Evolutionary conservation across 345 rosid species (phyloP), one percentile per base, ranked within the genome.

Genomic region (Camelina neglecta): DNA sequence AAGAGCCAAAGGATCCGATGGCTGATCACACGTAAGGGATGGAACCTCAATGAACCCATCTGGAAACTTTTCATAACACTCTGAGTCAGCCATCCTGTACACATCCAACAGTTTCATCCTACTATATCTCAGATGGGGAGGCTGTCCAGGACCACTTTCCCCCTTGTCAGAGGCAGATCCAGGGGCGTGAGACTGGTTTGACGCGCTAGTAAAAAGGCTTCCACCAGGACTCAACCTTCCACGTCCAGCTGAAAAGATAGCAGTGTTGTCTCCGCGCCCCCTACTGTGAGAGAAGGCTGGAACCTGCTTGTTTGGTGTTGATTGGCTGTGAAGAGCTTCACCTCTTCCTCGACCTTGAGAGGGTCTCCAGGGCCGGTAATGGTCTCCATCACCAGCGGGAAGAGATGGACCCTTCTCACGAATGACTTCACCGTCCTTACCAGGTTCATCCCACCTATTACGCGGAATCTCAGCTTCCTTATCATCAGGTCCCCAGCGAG

Each of bases 401-500:
- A 84, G 88, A 73, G 81, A 63, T 64, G 81, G 78, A 39, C 84
- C 96, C 69, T 86, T 90, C 20, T 88, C 92, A 76, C 78, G 80
- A 72, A 79, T 35, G n/a, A 73, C 38, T 29, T 95, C 96, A 78
- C 89, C 86, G 71, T 88, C 93, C 84, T 76, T 90, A 11, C 89
- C 83, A 81, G 88, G 64, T 48, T 89, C 95, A 38, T 65, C 61
- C 88, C 84, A 81, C 84, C 82, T 89, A 18, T 87, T 92, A 50
- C 80, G 93, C 11, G 65, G 70, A 62, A 76, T 84, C 56, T 89
- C 93, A 42, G 71, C 57, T 55, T 79, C 96, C 77, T 86, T 95
- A 47, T 86, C 86, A 60, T 85, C 96, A 80, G 96, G 98, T 0
- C 99, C 98, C 96, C 99, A 95, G 70, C 96, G 94, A 41, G 97